phyloP scores from a whole-genome alignment of 2,329 filamentous ascomycete species.

The Pseudogymnoascus sp. region DNA sequence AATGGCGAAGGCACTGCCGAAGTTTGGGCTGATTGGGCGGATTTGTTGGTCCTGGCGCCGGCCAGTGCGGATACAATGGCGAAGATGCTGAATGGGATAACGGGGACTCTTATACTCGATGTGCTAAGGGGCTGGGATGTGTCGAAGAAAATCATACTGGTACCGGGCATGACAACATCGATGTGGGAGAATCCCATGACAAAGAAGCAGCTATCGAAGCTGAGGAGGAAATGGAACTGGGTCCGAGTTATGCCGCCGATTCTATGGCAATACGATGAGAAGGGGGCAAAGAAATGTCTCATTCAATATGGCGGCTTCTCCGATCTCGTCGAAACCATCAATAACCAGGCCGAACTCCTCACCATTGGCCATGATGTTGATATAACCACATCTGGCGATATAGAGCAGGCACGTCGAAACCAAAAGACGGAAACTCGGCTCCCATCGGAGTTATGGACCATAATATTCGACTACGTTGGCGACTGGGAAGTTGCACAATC shows the following conservation, averaged over 20 bases:
- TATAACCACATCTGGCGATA: constrained; percentile 26
- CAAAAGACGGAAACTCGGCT: constrained; percentile 39
- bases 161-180: constrained; percentile 79
- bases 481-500: constrained; percentile 89
- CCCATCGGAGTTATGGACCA: constrained; percentile 81
- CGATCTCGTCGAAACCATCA: constrained; percentile 64
- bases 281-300: constrained; percentile 42
- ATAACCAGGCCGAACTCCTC: constrained; percentile 68
- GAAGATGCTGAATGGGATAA: constrained; percentile 79
- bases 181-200: constrained; percentile 91
- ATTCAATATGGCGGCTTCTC: constrained; percentile 58
- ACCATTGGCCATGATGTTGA: constrained; percentile 62
- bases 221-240: constrained; percentile 80
- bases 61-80: constrained; percentile 78
- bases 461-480: constrained; percentile 72
- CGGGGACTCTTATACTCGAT: constrained; percentile 72
- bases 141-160: constrained; percentile 73
- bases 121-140: constrained; percentile 80
- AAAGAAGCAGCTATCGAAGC: constrained; percentile 76
- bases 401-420: constrained; percentile 36
- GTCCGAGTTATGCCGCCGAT: constrained; percentile 73
- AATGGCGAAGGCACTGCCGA: constrained; percentile 33
- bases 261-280: constrained; percentile 63
- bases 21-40: constrained; percentile 74
- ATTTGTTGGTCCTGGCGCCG: constrained; percentile 74